A percentile compares a stretch with the other conserved stretches of the same genome.
Conservation (phyloP, 257 asterid genomes). For the Hygrophila difformis region DNA sequence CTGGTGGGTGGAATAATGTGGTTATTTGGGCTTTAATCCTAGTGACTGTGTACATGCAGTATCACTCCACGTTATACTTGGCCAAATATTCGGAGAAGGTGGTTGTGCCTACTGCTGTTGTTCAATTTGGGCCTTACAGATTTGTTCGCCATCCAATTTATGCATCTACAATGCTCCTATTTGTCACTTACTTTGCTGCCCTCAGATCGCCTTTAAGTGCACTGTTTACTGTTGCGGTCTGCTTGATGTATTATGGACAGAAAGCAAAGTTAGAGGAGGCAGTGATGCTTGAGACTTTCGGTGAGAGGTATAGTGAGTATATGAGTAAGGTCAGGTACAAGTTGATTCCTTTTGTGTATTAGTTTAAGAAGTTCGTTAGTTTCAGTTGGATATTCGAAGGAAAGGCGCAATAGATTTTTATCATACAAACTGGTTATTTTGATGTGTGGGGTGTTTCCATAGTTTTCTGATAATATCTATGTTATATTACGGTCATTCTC, state of each 20-base stretch:
- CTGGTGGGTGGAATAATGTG: conserved; percentile 71
- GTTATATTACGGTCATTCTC: background rate
- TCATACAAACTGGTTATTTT: background rate
- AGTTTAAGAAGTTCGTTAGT: conserved; percentile 11
- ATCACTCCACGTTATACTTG: conserved; percentile 67
- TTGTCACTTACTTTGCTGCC: conserved; percentile 60
- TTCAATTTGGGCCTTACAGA: conserved; percentile 89
- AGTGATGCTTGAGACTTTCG: conserved; percentile 63
- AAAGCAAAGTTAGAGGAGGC: conserved; percentile 82
- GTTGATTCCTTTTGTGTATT: conserved; percentile 80
- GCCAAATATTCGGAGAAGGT: conserved; percentile 95
- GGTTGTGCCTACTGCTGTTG: conserved; percentile 90
- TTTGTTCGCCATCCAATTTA: conserved; percentile 88
- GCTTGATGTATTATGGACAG: conserved; percentile 57
- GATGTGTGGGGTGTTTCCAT: background rate
- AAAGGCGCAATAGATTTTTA: background rate
- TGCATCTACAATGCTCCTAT: conserved; percentile 85
- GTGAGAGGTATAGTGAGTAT: conserved; percentile 59
- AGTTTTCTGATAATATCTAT: background rate
- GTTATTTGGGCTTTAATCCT: conserved; percentile 58
- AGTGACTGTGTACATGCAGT: conserved; percentile 58
- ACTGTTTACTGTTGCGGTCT: conserved; percentile 36
- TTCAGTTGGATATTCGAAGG: conserved; percentile 2
- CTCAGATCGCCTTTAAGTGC: conserved; percentile 75
- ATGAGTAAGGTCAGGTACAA: conserved; percentile 55